A percentile compares a stretch with the other conserved stretches of the same genome.
Conservation (phyloP, 305 asterid species). For the Rubia tinctorum region DNA sequence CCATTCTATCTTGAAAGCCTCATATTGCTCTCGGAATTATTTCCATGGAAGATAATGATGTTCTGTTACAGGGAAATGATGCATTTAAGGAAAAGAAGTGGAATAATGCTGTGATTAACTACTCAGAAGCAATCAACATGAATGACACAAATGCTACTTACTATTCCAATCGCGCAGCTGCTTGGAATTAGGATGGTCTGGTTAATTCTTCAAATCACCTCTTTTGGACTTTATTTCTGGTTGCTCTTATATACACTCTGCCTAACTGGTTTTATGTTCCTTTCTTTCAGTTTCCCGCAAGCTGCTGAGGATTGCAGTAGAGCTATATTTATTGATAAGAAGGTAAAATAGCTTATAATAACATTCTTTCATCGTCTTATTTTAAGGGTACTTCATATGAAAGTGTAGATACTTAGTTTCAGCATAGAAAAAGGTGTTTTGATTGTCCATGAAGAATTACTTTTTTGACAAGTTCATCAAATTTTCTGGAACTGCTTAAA, state of each 20-base stretch:
- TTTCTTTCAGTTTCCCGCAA: slow-evolving; percentile 65
- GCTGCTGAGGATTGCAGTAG: slow-evolving; percentile 85
- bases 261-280: slow-evolving; percentile 10
- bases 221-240: slow-evolving; percentile 11
- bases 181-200: slow-evolving; percentile 94
- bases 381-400: not conserved
- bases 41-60: slow-evolving; percentile 4
- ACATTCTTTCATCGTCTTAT: not conserved
- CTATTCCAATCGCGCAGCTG: slow-evolving; percentile 94
- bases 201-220: slow-evolving; percentile 10
- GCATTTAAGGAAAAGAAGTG: slow-evolving; percentile 85
- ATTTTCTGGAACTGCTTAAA: not conserved
- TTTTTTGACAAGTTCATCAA: not conserved
- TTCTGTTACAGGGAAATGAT: slow-evolving; percentile 75
- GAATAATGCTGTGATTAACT: slow-evolving; percentile 84
- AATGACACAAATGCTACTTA: slow-evolving; percentile 61
- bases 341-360: slow-evolving; percentile 39
- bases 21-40: slow-evolving; percentile 1
- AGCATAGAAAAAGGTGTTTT: not conserved
- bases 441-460: not conserved
- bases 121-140: slow-evolving; percentile 79
- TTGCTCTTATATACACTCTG: not conserved
- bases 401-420: not conserved
- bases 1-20: not conserved
- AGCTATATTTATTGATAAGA: slow-evolving; percentile 80